A percentile compares a stretch with the other conserved stretches of the same genome.
Conservation (phyloP, 2,329 filamentous ascomycete species). For the Calonectria hongkongensis region DNA sequence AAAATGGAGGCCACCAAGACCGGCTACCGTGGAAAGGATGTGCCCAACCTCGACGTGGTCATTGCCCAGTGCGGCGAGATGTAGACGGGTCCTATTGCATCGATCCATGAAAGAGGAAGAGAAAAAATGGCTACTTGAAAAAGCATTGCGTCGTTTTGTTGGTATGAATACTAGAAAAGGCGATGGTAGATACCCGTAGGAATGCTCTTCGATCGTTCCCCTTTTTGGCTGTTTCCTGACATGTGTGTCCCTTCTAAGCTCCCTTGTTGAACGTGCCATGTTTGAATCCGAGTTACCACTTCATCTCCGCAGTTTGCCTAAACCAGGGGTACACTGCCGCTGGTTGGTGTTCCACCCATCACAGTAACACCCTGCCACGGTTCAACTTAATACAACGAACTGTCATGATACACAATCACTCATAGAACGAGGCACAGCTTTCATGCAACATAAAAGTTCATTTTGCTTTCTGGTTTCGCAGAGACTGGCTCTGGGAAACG, state of each 20-base stretch:
- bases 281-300: slow-evolving; percentile 12
- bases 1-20: slow-evolving; percentile 96
- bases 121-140: neutral
- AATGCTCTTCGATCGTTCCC: slow-evolving; percentile 39
- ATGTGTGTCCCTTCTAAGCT: slow-evolving; percentile 37
- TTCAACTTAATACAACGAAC: slow-evolving; percentile 7
- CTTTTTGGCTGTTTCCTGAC: slow-evolving; percentile 45
- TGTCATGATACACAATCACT: slow-evolving; percentile 24
- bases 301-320: slow-evolving; percentile 33
- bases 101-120: no score
- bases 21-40: slow-evolving; percentile 82
- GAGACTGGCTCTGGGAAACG: slow-evolving; percentile 33
- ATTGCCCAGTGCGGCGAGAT: slow-evolving; percentile 95
- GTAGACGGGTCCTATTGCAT: slow-evolving; percentile 65
- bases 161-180: neutral
- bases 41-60: slow-evolving; percentile 88
- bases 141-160: neutral
- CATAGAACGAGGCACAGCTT: slow-evolving; percentile 23
- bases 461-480: slow-evolving; percentile 34
- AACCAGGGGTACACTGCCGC: neutral
- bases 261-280: neutral
- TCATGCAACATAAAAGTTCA: slow-evolving; percentile 39
- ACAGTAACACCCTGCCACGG: slow-evolving; percentile 22
- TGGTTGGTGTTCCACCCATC: neutral
- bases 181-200: slow-evolving; percentile 47